Conservation (phyloP, 2,329 filamentous ascomycete genomes). For the Stagonosporopsis vannaccii region DNA sequence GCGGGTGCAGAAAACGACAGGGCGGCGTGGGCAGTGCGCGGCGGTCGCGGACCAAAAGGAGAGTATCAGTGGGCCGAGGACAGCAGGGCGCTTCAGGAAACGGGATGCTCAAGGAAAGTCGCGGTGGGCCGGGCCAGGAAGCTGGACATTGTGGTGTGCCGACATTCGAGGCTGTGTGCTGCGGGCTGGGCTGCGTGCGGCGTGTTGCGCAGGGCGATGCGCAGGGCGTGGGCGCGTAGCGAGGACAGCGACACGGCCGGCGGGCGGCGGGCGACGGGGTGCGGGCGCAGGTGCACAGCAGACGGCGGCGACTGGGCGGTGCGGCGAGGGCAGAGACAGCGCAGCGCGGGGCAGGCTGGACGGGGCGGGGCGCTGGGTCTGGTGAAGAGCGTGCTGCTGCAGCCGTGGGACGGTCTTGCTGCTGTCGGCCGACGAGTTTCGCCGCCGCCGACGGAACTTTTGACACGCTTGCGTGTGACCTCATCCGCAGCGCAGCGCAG, state of each 20-base stretch:
- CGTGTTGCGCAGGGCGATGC: constrained; percentile 13
- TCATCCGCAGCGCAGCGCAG: too few species aligned
- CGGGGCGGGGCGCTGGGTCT: constrained; percentile 10
- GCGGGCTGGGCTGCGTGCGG: constrained; percentile 15
- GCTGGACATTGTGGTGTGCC: constrained; percentile 59
- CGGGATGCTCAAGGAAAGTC: constrained; percentile 61
- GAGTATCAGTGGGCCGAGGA: constrained; percentile 36
- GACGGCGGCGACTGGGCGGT: neutral
- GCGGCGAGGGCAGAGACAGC: constrained; percentile 15
- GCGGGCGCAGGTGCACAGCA: neutral
- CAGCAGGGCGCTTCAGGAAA: constrained; percentile 50
- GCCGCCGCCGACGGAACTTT: constrained; percentile 4
- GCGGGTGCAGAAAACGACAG: constrained; percentile 7
- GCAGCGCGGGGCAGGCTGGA: constrained; percentile 11
- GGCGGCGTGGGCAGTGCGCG: neutral
- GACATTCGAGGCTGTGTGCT: constrained; percentile 50
- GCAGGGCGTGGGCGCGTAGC: constrained; percentile 19
- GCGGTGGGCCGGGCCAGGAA: constrained; percentile 54
- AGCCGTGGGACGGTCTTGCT: constrained; percentile 3
- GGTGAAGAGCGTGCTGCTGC: constrained; percentile 2
- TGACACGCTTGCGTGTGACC: constrained; percentile 10
- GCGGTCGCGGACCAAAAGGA: constrained; percentile 38
- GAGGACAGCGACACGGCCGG: neutral
- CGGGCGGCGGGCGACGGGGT: neutral
- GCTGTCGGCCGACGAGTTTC: neutral